Conservation (phyloP, 2,329 filamentous ascomycete species). For the Dothideomycetidae sp. region DNA sequence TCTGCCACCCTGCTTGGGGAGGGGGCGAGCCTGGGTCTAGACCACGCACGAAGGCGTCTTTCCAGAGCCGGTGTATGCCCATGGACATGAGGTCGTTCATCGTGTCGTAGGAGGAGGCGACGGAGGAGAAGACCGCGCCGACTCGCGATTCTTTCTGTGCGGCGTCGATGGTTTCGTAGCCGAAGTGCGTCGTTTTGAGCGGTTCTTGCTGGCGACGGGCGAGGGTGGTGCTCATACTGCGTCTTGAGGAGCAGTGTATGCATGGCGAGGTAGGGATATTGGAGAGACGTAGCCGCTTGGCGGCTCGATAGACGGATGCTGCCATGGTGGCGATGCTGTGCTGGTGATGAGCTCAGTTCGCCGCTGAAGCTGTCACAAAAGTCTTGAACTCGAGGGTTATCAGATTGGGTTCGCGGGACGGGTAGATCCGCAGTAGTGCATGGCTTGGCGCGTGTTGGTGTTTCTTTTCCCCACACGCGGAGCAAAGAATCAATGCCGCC, state of each 20-base stretch:
- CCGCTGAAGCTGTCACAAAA: no score
- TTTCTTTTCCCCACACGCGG: not conserved
- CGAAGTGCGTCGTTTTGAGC: constrained; percentile 69
- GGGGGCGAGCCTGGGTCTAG: constrained; percentile 56
- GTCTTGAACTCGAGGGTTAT: no score
- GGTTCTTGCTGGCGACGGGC: constrained; percentile 16
- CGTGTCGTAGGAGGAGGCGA: constrained; percentile 84
- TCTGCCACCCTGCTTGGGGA: constrained; percentile 44
- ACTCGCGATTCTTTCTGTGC: constrained; percentile 64
- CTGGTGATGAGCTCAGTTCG: no score
- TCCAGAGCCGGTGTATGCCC: constrained; percentile 93
- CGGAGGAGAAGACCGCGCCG: constrained; percentile 82
- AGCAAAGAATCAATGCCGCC: not conserved
- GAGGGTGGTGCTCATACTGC: constrained; percentile 1
- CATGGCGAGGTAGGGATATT: constrained; percentile 2
- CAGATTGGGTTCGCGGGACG: not conserved
- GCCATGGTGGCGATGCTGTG: constrained; percentile 18
- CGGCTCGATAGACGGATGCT: constrained; percentile 16
- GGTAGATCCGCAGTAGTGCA: not conserved
- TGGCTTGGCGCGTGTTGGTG: no score
- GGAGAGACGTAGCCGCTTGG: constrained; percentile 20
- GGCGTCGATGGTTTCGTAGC: constrained; percentile 73
- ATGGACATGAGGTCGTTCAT: constrained; percentile 99
- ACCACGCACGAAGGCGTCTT: constrained; percentile 84
- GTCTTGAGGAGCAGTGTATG: constrained; percentile 1